Base-by-base conservation (phyloP, 2,329 filamentous ascomycete genomes). In the Colletotrichum simmondsii region DNA sequence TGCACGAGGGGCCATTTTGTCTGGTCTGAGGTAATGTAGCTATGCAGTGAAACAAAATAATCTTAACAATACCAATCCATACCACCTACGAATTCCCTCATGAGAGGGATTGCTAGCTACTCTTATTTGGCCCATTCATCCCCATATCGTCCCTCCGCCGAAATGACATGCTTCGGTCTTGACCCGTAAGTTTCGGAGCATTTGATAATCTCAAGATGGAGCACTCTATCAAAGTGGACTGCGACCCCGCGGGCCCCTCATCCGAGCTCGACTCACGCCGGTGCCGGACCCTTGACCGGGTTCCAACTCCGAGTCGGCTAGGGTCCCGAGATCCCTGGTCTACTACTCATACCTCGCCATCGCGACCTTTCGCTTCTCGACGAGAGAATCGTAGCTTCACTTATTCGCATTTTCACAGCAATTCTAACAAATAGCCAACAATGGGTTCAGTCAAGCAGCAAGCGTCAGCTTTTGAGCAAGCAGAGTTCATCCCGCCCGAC, bases 401-500 rank as follows among this genome's bases (percentile, higher is more conserved):
- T 26, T 16, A 26, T 54, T 30, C n/a, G 46, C 12, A 37, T 22
- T 22, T 28, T 19, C 42, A 37, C 30, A 58, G 3, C 7, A 2
- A 56, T 10, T 28, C 64, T 4, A 22, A 12, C 26, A 49, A 14
- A 32, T 12, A 35, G 11, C 5, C 57, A 22, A 22, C 22, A 56
- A 74, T 74, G 72, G 60, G 60, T 37, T 57, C 72, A n/a, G 35
- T 46, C 28, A 70, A 72, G 26, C 60, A 65, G 22, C 69, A 64
- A 35, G 57, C 54, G 1, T 74, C 69, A 24, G 65, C 69, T 4
- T 81, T 81, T 30, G 73, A 71, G 2, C 60, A 73, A 11, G 77
- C 76, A 24, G 68, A 77, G 24, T 77, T 76, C 59, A 76, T 81
- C 35, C 75, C 78, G 5, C 77, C 79, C 0, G 81, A 83, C 67